Base-by-base conservation (phyloP, 495 filamentous ascomycete species). In the Coniosporium apollinis region DNA sequence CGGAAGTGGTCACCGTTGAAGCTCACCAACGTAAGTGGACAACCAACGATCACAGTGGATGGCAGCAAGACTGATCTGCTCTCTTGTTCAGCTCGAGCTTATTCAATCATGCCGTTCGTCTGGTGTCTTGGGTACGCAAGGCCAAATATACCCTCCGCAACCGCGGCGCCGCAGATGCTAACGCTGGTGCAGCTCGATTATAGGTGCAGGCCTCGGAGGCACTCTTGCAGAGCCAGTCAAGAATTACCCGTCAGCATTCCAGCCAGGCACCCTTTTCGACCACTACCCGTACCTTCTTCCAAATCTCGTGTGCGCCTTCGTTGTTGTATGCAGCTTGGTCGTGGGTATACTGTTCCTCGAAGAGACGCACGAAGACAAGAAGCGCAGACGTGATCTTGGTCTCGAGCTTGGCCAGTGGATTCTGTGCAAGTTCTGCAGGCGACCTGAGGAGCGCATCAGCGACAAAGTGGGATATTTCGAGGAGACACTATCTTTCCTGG, bases 91-190 rank as follows among this genome's bases (percentile, higher is more conserved):
- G 79, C 83, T 37, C 80, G 77, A 30, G 91, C 85, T 29, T 99
- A 85, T 58, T 76, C 89, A 5, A 83, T 97, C 48, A 94, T 97
- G 89, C 89, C 89, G 1, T 81, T 93, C 46, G 77, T 94, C 19
- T 97, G 91, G 91, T 94, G 85, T 53, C 59, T 97, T 45, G 89
- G 89, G 74, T 79, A 56, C 49, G 65, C 53, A 8, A 19, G 17
- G n/a, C n/a, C n/a, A n/a, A n/a, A n/a, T n/a, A n/a, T n/a, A n/a
- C n/a, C n/a, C n/a, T n/a, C n/a, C n/a, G n/a, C n/a, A n/a, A n/a
- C n/a, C n/a, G n/a, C n/a, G n/a, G n/a, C 11, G 19, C 33, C 20
- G 13, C 1, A 22, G 13, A 15, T 13, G 13, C 38, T 42, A 8
- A 41, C 39, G 19, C 18, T 33, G 9, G 22, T 18, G 31, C 28